A percentile compares a stretch with the other conserved stretches of the same genome.
These are phyloP conservation scores for Polymyxa betae DNA, from an alignment of 208 protist species.

Conservation along the genomic window DNA sequence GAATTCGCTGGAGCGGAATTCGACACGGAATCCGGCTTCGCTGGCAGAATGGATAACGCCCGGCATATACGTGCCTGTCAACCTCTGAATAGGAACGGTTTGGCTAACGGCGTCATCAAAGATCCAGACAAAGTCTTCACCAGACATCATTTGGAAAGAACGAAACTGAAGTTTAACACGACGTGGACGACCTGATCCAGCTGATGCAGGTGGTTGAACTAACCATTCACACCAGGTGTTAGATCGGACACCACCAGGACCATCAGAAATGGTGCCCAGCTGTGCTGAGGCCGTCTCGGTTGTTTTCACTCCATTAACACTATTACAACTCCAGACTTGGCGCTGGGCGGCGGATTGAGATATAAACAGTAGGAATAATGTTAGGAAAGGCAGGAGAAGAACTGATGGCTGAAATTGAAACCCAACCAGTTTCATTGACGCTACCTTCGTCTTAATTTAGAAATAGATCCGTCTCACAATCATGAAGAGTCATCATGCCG, in stretches of 20 bases:
- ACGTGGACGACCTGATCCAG: background rate
- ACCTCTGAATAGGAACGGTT: background rate
- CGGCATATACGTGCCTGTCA: constrained; percentile 33
- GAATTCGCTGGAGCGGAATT: constrained; percentile 48
- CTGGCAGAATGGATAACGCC: background rate
- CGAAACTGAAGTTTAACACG: constrained; percentile 8
- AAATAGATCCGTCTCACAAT: too few relatives aligned
- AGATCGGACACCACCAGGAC: constrained; percentile 37
- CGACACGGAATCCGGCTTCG: constrained; percentile 38
- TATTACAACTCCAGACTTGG: constrained; percentile 11
- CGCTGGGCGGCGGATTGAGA: too few relatives aligned
- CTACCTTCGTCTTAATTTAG: too few relatives aligned
- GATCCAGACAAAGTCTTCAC: constrained; percentile 52
- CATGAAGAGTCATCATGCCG: too few relatives aligned
- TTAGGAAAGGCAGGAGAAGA: too few relatives aligned
- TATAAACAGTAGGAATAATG: too few relatives aligned
- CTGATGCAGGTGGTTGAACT: background rate
- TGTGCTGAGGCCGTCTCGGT: background rate
- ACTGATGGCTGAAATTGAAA: too few relatives aligned
- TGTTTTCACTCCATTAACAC: background rate
- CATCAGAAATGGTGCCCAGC: background rate
- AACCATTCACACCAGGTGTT: constrained; percentile 50
- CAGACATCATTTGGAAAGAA: constrained; percentile 8
- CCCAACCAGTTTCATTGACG: too few relatives aligned
- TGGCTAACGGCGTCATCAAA: constrained; percentile 53